Conservation (phyloP, 2,329 filamentous ascomycete genomes). For the Teratosphaeria zuluensis region DNA sequence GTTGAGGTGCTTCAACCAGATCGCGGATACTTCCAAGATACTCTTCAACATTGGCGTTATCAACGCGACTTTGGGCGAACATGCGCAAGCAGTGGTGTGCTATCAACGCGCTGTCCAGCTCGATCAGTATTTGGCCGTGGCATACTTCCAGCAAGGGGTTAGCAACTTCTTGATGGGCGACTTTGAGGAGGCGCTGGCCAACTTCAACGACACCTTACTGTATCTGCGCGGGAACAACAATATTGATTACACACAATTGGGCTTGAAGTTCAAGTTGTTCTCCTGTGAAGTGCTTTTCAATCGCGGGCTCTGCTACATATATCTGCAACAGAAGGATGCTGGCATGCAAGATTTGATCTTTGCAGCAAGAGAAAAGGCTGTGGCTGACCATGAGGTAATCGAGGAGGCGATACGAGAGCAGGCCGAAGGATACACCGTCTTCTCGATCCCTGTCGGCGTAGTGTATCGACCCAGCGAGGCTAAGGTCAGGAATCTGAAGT, state of each 20-base stretch:
- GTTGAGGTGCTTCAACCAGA: conserved; percentile 70
- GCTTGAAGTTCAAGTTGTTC: conserved; percentile 90
- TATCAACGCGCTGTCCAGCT: conserved; percentile 86
- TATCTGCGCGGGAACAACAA: conserved; percentile 93
- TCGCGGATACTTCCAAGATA: conserved; percentile 94
- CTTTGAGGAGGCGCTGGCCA: conserved; percentile 92
- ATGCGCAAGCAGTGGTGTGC: conserved; percentile 89
- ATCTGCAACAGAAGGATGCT: conserved; percentile 80
- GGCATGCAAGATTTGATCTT: conserved; percentile 86
- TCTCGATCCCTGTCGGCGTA: conserved; percentile 93
- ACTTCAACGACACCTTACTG: conserved; percentile 95
- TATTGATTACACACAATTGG: conserved; percentile 95
- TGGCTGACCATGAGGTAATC: conserved; percentile 93
- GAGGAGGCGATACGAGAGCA: conserved; percentile 91
- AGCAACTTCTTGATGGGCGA: conserved; percentile 96
- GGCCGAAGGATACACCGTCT: conserved; percentile 96
- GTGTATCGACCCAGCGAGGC: conserved; percentile 93
- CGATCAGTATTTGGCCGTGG: conserved; percentile 92
- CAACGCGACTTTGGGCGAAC: conserved; percentile 89
- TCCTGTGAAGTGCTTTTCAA: conserved; percentile 98
- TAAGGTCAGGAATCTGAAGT: conserved; percentile 96
- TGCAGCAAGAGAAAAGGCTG: conserved; percentile 90
- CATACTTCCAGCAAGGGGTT: conserved; percentile 96
- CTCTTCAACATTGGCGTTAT: conserved; percentile 98
- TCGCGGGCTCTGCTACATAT: conserved; percentile 92